These are phyloP conservation scores for Chlorencoelia australis DNA, from an alignment of 2,329 filamentous ascomycete species.

Conservation along the genomic window DNA sequence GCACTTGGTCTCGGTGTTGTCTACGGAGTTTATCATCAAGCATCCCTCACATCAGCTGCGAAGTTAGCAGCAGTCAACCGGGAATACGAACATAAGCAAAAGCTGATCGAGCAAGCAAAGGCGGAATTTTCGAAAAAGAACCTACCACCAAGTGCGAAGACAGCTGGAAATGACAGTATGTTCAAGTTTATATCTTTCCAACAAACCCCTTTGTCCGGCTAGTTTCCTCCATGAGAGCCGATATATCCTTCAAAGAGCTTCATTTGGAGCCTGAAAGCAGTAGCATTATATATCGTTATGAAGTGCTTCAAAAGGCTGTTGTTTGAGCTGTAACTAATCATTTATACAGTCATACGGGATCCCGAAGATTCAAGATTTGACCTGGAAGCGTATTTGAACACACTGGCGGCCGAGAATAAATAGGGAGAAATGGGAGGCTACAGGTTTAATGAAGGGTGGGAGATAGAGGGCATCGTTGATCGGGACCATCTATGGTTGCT, in stretches of 20 bases:
- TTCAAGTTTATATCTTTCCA: constrained; percentile 11
- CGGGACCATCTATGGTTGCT: constrained; percentile 9
- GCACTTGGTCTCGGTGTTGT: constrained; percentile 84
- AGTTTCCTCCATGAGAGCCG: not conserved
- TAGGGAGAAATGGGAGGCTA: constrained; percentile 12
- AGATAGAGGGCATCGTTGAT: constrained; percentile 17
- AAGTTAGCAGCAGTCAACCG: constrained; percentile 61
- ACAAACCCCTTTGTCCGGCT: not conserved
- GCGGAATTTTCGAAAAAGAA: constrained; percentile 78
- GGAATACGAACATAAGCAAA: constrained; percentile 85
- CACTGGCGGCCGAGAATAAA: constrained; percentile 39
- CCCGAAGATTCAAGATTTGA: constrained; percentile 85
- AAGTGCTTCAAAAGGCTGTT: too few species aligned
- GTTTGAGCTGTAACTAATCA: not conserved
- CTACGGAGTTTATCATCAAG: constrained; percentile 94
- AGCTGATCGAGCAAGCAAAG: constrained; percentile 88
- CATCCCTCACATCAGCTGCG: constrained; percentile 62
- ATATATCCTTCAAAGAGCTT: not conserved
- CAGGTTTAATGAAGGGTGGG: constrained; percentile 20
- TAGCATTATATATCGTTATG: too few species aligned
- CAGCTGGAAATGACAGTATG: constrained; percentile 30
- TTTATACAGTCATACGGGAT: constrained; percentile 55
- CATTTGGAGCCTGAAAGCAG: too few species aligned
- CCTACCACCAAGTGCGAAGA: constrained; percentile 34
- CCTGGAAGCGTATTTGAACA: constrained; percentile 72